Evolutionary conservation across 495 filamentous ascomycete genomes (phyloP), one percentile per base, ranked within the genome.

Genomic region (Aspergillus ostianus): DNA sequence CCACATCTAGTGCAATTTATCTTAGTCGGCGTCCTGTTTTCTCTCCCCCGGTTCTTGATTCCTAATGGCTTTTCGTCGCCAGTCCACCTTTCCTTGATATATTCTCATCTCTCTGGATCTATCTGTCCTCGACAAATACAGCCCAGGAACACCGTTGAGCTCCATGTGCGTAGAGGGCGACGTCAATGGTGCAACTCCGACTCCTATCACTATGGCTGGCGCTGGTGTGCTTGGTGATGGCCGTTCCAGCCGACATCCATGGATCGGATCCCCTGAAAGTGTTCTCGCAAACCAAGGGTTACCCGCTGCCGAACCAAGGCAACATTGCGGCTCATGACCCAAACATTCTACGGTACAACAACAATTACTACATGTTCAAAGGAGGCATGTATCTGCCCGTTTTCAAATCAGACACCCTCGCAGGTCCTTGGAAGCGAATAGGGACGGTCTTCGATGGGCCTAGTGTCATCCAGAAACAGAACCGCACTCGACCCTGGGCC

Each of bases 401-500:
- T n/a, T 66, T 65, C 58, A 73, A 72, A 45, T 63, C 77, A 2
- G 17, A 66, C 20, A 68, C 66, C 21, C 69, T 80, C 18, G 67
- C 62, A 23, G 80, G 78, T 0, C 78, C 77, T 0, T 81, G 76
- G 77, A 64, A 63, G 15, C 55, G 66, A 9, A 63, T 77, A 18
- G 76, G 80, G 20, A 77, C 71, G 15, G 73, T 80, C 0, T 51
- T 80, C 0, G 51, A 71, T 19, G 65, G 63, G 2, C 64, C 67
- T 23, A 80, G 75, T 51, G 57, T 75, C 30, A 77, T 81, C 53
- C 47, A 70, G 23, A 73, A 73, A 46, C 63, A 65, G 12, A 71
- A 76, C 54, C 70, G 70, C 2, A 63, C 62, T 2, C 65, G 71
- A 0, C 77, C 74, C 4, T 80, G 77, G 88, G 89, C 90, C 0